Percentiles rank a stretch among this genome's conserved stretches.
Conservation (phyloP, 345 rosid genomes). For the Populus tremula region DNA sequence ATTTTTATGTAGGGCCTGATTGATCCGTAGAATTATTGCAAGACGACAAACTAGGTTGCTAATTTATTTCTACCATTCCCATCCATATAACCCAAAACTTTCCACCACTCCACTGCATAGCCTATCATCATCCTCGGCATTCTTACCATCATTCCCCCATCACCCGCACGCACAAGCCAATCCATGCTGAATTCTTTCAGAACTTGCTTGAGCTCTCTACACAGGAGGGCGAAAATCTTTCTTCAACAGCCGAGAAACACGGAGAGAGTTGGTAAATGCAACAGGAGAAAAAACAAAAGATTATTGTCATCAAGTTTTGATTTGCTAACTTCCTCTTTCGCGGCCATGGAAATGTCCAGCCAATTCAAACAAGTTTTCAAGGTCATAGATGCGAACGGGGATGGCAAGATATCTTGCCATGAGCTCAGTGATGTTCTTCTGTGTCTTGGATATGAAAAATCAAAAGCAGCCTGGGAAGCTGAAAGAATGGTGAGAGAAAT, state of each 20-base stretch:
- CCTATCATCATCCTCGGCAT: neutral
- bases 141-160: neutral
- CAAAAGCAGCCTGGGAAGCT: slow-evolving; percentile 36
- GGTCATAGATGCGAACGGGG: slow-evolving; percentile 42
- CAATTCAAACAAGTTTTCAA: slow-evolving; percentile 47
- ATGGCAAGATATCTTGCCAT: slow-evolving; percentile 44
- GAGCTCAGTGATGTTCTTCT: slow-evolving; percentile 43
- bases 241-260: neutral
- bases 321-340: slow-evolving; percentile 24
- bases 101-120: neutral
- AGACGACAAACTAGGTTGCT: neutral
- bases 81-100: neutral
- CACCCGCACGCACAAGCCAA: neutral
- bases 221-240: neutral
- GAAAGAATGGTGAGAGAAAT: slow-evolving; percentile 37
- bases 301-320: slow-evolving; percentile 22
- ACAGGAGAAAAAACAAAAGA: neutral
- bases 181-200: slow-evolving; percentile 22
- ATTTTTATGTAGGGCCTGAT: neutral
- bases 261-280: neutral
- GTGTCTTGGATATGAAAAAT: slow-evolving; percentile 32
- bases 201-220: slow-evolving; percentile 22
- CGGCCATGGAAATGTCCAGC: slow-evolving; percentile 31
- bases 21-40: neutral
- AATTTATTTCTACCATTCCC: neutral